These are phyloP conservation scores for Vitellaria paradoxa DNA, from an alignment of 179 eudicot species.

Conservation along the genomic window DNA sequence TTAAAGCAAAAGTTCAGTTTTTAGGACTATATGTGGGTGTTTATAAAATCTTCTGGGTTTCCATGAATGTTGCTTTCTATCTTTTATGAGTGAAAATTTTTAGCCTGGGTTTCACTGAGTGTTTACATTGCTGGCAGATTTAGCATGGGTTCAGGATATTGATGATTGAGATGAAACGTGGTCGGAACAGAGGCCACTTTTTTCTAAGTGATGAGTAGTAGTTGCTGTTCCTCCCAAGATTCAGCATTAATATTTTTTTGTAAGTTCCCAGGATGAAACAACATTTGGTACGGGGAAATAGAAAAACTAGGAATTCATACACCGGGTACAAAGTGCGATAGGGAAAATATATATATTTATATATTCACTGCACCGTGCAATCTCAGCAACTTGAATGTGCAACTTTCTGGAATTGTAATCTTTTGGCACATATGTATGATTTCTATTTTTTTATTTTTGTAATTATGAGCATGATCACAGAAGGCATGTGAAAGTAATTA, in stretches of 20 bases:
- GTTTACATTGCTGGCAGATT: constrained; percentile 44
- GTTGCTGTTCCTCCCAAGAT: background rate
- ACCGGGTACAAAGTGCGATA: too few relatives aligned
- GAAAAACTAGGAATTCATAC: background rate
- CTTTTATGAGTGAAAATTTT: background rate
- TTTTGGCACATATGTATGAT: background rate
- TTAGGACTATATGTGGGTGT: background rate
- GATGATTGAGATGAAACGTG: constrained; percentile 48
- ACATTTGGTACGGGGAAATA: background rate
- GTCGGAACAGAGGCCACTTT: background rate
- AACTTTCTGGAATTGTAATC: constrained; percentile 10
- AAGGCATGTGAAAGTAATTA: background rate
- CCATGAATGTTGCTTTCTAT: background rate
- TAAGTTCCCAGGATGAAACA: background rate
- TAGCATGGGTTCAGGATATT: constrained; percentile 67
- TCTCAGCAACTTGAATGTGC: constrained; percentile 4
- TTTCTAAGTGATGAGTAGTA: constrained; percentile 3
- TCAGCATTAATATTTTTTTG: too few relatives aligned
- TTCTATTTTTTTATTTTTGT: background rate
- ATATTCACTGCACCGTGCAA: constrained; percentile 9
- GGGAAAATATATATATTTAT: background rate
- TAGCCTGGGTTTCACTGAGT: background rate
- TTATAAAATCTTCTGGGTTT: background rate
- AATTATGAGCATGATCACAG: constrained; percentile 5
- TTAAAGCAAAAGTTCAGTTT: too few relatives aligned